These are phyloP conservation scores for Ophiostoma sp. DNA, from an alignment of 2,329 filamentous ascomycete species.

Conservation along the genomic window DNA sequence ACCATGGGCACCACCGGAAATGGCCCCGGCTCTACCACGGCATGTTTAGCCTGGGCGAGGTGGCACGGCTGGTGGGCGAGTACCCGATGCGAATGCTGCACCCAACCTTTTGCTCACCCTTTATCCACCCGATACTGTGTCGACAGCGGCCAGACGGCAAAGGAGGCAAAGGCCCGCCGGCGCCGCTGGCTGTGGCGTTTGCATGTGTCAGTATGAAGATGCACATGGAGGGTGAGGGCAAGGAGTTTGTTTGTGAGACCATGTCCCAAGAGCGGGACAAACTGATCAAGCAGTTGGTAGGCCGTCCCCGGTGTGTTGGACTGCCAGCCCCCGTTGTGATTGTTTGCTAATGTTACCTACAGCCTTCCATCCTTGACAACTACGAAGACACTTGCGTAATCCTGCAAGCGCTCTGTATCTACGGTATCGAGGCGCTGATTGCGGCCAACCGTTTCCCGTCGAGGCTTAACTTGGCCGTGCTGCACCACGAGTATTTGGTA, in stretches of 20 bases:
- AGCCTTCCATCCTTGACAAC: background rate
- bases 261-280: conserved; percentile 9
- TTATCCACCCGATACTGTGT: conserved; percentile 8
- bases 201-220: conserved; percentile 15
- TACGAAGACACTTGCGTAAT: background rate
- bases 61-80: conserved; percentile 7
- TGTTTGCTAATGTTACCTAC: background rate
- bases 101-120: background rate
- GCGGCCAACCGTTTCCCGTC: conserved; percentile 8
- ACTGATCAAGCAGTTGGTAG: conserved; percentile 1
- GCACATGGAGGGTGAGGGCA: conserved; percentile 4
- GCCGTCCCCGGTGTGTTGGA: background rate
- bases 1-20: background rate
- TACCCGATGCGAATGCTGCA: conserved; percentile 10
- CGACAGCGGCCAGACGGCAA: background rate
- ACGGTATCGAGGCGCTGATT: conserved; percentile 14
- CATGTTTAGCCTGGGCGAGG: conserved; percentile 10
- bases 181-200: conserved; percentile 6
- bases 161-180: background rate
- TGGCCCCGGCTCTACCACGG: background rate
- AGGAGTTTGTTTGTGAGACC: conserved; percentile 7
- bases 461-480: background rate
- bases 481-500: conserved; percentile 10
- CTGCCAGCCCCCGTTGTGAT: background rate
- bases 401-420: conserved; percentile 9